Conservation (phyloP, 495 filamentous ascomycete genomes). For the Xylaria nigripes region DNA sequence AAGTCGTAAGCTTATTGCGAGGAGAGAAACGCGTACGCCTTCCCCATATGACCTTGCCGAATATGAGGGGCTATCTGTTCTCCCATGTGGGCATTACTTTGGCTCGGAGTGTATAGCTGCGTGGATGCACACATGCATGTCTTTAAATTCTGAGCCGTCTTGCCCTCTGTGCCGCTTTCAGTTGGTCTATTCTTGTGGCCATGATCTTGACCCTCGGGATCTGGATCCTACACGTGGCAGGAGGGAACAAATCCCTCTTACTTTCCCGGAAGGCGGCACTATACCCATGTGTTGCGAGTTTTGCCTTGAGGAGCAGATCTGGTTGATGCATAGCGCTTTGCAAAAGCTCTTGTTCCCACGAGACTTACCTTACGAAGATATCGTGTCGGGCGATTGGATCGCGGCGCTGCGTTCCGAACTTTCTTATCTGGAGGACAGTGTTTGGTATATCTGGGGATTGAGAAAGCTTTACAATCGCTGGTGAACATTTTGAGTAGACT, state of each 20-base stretch:
- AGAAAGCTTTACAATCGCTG: neutral
- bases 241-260: neutral
- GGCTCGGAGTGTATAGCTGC: neutral
- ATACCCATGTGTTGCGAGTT: accelerated
- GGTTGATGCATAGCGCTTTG: neutral
- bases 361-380: neutral
- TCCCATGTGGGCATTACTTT: conserved; percentile 21
- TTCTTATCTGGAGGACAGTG: neutral
- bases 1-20: conserved; percentile 11
- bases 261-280: neutral
- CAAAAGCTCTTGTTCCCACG: neutral
- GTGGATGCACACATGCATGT: neutral
- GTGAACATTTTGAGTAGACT: neutral
- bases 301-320: neutral
- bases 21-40: neutral
- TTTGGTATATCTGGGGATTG: neutral
- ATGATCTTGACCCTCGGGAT: neutral
- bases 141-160: neutral
- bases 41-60: neutral
- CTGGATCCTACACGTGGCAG: neutral
- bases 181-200: neutral
- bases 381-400: neutral
- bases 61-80: neutral
- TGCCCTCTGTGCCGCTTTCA: conserved; percentile 6
- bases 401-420: neutral